Evolutionary conservation across 2,329 filamentous ascomycete species (phyloP), one percentile per base, ranked within the genome.

Genomic region (Lojkania enalia): DNA sequence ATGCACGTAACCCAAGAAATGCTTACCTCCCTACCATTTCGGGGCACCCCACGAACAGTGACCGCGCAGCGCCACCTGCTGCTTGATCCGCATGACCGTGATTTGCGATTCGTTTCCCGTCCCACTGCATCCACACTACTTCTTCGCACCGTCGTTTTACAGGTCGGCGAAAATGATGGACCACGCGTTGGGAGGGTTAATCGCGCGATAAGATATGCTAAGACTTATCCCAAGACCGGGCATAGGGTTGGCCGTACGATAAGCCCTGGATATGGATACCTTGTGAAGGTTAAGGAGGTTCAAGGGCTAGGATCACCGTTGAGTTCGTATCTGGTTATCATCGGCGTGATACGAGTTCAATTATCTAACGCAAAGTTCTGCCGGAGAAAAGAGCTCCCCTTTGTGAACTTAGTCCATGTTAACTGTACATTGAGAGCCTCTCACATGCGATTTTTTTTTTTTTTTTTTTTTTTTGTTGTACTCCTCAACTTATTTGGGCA

Each of bases 1-100:
- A 41, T 41, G 43, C 37, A 39, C 30, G 37, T 41, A 47, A 47
- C 44, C 44, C 30, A 41, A 46, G 38, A 35, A 30, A 33, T 37
- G 36, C 36, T 23, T 36, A 14, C 29, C 41, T 23, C 9, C 33
- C n/a, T n/a, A n/a, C n/a, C n/a, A n/a, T n/a, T 9, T 21, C 15
- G 23, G 11, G 14, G 38, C 23, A 29, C 32, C 29, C 36, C 30
- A 46, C 48, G 25, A 36, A n/a, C n/a, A n/a, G n/a, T n/a, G n/a
- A 44, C 36, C 23, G 27, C 35, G 36, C 18, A n/a, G 23, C 27
- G 42, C 37, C 21, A 37, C 35, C 19, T 6, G 35, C 25, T 9
- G 16, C 20, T 25, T n/a, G 20, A 32, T 16, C 23, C 12, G n/a
- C n/a, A n/a, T n/a, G n/a, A n/a, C n/a, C n/a, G n/a, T n/a, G n/a